Conservation (phyloP, 371 early-diverging fungal genomes). For the Circinella umbellata region DNA sequence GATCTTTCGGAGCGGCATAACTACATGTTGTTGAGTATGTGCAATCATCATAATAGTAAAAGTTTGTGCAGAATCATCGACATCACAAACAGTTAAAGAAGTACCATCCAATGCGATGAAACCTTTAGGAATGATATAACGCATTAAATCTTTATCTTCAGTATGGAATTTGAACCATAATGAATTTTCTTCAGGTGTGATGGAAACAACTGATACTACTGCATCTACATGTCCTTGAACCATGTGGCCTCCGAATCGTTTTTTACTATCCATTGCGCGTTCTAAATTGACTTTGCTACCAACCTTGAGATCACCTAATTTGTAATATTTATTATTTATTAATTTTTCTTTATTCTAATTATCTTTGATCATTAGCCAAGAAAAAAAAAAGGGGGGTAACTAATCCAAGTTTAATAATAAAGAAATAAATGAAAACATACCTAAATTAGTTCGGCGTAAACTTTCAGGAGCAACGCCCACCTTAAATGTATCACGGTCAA, state of each 20-base stretch:
- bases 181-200: constrained; percentile 90
- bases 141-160: constrained; percentile 65
- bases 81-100: constrained; percentile 91
- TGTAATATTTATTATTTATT: background rate
- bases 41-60: constrained; percentile 96
- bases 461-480: constrained; percentile 94
- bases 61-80: constrained; percentile 72
- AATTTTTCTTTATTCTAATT: no score
- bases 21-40: constrained; percentile 86
- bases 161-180: constrained; percentile 81
- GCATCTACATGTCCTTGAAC: constrained; percentile 97
- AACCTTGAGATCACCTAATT: constrained; percentile 71
- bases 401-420: background rate
- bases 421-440: constrained; percentile 34
- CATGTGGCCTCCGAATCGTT: constrained; percentile 96
- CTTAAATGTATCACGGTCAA: constrained; percentile 81
- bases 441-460: constrained; percentile 87
- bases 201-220: constrained; percentile 73
- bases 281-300: constrained; percentile 91
- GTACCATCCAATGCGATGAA: constrained; percentile 94
- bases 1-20: constrained; percentile 75
- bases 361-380: no score
- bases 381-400: no score
- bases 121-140: constrained; percentile 93
- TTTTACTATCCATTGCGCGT: constrained; percentile 85